Percentiles rank a stretch among this genome's conserved stretches.
Evolutionary conservation across 192 early-diverging fungal species (phyloP).

Genomic region (Mortierella alpina): DNA sequence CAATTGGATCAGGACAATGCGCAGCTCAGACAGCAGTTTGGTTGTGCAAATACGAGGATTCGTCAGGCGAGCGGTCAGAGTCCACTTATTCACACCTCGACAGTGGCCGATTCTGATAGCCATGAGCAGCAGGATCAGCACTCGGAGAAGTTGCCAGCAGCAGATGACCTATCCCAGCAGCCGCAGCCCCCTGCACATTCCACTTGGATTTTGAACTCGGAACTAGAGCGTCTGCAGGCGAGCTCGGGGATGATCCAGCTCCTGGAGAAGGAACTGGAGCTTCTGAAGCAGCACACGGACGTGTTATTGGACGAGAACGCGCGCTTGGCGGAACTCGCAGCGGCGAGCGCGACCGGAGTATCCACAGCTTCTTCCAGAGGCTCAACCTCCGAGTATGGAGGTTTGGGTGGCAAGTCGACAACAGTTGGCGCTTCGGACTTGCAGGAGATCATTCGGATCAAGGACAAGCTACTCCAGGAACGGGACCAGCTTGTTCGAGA

Average conservation of each 20-base stretch:
- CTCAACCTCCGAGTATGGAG: neutral
- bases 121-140: neutral
- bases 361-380: neutral
- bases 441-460: slow-evolving; percentile 37
- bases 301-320: slow-evolving; percentile 47
- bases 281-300: slow-evolving; percentile 48
- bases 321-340: slow-evolving; percentile 28
- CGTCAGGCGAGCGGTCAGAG: slow-evolving; percentile 6
- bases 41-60: neutral
- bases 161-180: neutral
- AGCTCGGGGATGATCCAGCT: slow-evolving; percentile 34
- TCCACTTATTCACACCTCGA: neutral
- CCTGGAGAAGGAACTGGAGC: slow-evolving; percentile 54
- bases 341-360: slow-evolving; percentile 7
- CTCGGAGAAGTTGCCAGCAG: neutral
- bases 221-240: slow-evolving; percentile 40
- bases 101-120: neutral
- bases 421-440: slow-evolving; percentile 19
- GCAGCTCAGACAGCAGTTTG: slow-evolving; percentile 15
- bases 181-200: neutral
- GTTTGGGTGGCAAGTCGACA: slow-evolving; percentile 8
- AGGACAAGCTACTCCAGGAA: slow-evolving; percentile 34
- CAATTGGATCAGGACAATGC: slow-evolving; percentile 30
- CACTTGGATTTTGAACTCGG: slow-evolving; percentile 30
- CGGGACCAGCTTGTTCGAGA: slow-evolving; percentile 25